Evolutionary conservation across 1,139 yeast genomes (phyloP).

Genomic region (Zygoascus sp.): DNA sequence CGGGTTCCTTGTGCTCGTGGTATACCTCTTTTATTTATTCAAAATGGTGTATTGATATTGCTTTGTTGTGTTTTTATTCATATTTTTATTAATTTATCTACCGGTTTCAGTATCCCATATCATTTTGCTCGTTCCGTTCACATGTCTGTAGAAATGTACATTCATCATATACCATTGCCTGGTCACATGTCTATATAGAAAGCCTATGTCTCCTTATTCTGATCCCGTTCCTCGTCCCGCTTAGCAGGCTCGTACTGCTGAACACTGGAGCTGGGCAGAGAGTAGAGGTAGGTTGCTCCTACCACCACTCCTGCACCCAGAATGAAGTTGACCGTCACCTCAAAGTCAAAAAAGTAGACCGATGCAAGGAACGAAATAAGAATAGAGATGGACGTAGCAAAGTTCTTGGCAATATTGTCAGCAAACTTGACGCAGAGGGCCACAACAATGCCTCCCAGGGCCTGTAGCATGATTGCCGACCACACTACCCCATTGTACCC

Average conservation of each 20-base stretch:
- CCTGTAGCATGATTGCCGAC: constrained; percentile 39
- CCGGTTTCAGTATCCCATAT: no score
- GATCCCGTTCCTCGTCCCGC: not conserved
- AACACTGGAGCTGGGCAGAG: constrained; percentile 13
- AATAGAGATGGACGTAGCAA: constrained; percentile 42
- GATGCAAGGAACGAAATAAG: constrained; percentile 39
- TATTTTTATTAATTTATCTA: not conserved
- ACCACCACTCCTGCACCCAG: constrained; percentile 38
- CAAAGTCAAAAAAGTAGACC: constrained; percentile 36
- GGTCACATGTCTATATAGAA: no score
- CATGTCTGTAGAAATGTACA: no score
- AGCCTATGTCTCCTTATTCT: not conserved
- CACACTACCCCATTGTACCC: constrained; percentile 40
- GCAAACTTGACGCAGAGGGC: constrained; percentile 43
- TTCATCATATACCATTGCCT: no score
- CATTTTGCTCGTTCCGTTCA: no score
- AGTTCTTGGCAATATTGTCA: constrained; percentile 42
- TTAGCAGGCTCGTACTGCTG: constrained; percentile 9
- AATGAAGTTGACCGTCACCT: constrained; percentile 35
- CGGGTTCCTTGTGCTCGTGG: no score
- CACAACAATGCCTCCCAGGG: constrained; percentile 41
- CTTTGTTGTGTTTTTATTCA: not conserved
- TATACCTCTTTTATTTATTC: not conserved
- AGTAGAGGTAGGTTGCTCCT: constrained; percentile 37
- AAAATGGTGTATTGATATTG: no score